phyloP scores from a whole-genome alignment of 441 rosid genomes.

The Pelargonium citronellum region DNA sequence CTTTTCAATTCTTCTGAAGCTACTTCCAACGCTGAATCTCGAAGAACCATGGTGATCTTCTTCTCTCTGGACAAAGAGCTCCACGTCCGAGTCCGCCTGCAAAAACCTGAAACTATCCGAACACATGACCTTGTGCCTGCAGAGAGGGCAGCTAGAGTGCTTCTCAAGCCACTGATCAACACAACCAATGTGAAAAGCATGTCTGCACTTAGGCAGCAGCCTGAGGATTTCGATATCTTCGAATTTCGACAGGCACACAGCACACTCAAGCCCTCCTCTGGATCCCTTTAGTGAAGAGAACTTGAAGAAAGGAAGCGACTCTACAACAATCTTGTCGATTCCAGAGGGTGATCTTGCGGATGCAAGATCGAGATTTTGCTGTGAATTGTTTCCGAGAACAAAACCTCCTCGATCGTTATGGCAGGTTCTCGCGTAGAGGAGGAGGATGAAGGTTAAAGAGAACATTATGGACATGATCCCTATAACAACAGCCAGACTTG shows the following conservation, averaged over 20 bases:
- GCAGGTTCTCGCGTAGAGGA: constrained; percentile 60
- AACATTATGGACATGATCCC: constrained; percentile 63
- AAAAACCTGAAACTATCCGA: constrained; percentile 53
- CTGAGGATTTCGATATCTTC: constrained; percentile 48
- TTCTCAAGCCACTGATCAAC: constrained; percentile 62
- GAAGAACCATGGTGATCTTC: constrained; percentile 47
- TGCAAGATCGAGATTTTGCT: constrained; percentile 5
- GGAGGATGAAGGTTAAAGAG: constrained; percentile 43
- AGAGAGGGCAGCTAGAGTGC: constrained; percentile 58
- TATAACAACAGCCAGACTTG: constrained; percentile 67
- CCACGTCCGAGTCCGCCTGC: constrained; percentile 49
- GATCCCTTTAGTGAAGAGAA: constrained; percentile 55
- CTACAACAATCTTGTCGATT: constrained; percentile 45
- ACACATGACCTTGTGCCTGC: constrained; percentile 47
- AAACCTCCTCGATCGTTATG: constrained; percentile 27
- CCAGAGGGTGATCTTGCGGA: constrained; percentile 33
- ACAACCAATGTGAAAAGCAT: constrained; percentile 56
- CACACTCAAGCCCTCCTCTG: constrained; percentile 55
- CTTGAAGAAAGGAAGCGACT: constrained; percentile 57
- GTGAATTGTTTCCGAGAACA: constrained; percentile 20
- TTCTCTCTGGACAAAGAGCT: constrained; percentile 62
- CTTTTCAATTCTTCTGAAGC: constrained; percentile 47
- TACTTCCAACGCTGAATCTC: constrained; percentile 64
- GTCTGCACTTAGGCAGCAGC: constrained; percentile 50
- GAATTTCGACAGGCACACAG: constrained; percentile 55